Conservation (phyloP, 2,329 filamentous ascomycete genomes). For the Monosporascus sp. region DNA sequence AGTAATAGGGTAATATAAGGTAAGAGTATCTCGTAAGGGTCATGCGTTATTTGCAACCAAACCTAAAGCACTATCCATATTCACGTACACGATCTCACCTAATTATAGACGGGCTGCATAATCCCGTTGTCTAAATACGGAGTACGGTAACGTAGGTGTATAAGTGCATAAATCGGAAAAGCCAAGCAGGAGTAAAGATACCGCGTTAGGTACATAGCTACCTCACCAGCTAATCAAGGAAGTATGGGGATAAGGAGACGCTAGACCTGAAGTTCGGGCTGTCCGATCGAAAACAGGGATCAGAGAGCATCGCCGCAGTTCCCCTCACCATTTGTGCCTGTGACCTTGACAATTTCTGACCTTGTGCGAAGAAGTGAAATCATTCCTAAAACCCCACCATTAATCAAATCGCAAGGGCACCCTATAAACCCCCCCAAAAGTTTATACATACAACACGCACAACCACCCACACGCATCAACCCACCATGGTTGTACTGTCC, state of each 20-base stretch:
- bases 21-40: too few relatives aligned
- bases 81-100: too few relatives aligned
- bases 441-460: neutral
- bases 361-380: neutral
- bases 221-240: neutral
- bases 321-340: neutral
- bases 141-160: too few relatives aligned
- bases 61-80: too few relatives aligned
- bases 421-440: neutral
- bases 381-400: neutral
- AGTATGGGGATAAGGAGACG: neutral
- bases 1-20: too few relatives aligned
- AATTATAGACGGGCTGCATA: too few relatives aligned
- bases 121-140: too few relatives aligned
- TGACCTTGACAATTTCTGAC: neutral
- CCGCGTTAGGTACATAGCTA: too few relatives aligned
- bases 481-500: neutral
- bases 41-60: too few relatives aligned
- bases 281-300: neutral
- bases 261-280: too few relatives aligned
- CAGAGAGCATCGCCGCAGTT: neutral
- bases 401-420: neutral
- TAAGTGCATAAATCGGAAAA: too few relatives aligned
- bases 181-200: too few relatives aligned
- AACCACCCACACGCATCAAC: neutral